phyloP scores from a whole-genome alignment of 768 basidiomycete genomes.

The Amanita subjunquillea region DNA sequence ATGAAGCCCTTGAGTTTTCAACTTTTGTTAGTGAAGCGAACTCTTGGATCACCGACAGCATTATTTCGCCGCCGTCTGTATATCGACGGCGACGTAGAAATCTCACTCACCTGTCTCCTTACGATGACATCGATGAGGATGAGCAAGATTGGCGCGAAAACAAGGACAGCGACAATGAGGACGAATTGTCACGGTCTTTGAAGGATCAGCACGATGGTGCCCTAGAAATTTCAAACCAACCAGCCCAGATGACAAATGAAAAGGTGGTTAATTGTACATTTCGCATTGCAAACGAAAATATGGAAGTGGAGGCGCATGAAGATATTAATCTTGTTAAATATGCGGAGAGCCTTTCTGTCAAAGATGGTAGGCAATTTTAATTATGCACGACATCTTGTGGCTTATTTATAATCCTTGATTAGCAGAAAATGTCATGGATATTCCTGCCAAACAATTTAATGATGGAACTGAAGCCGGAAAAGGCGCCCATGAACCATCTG shows the following conservation, averaged over 20 bases:
- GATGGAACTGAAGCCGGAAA: not conserved
- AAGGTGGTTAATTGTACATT: no score
- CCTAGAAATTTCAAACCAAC: no score
- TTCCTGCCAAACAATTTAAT: not conserved
- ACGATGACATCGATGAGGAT: constrained; percentile 10
- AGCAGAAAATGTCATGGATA: not conserved
- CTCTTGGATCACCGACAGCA: constrained; percentile 31
- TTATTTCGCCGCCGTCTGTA: constrained; percentile 31
- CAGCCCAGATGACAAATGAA: no score
- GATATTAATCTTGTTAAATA: not conserved
- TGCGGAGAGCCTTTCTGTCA: not conserved
- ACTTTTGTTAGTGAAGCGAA: constrained; percentile 10
- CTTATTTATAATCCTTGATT: not conserved
- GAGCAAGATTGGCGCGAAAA: not conserved
- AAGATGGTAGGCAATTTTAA: not conserved
- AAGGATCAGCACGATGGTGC: not conserved
- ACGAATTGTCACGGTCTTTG: not conserved
- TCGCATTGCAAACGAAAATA: no score
- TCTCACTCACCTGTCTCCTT: not conserved
- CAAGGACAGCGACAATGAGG: not conserved
- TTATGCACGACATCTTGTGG: not conserved
- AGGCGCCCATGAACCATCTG: not conserved
- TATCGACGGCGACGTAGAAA: constrained; percentile 12
- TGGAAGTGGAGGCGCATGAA: not conserved
- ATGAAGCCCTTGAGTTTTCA: constrained; percentile 15